A percentile compares a stretch with the other conserved stretches of the same genome.
Conservation (phyloP, 148 eudicot species). For the Cornus kousa region DNA sequence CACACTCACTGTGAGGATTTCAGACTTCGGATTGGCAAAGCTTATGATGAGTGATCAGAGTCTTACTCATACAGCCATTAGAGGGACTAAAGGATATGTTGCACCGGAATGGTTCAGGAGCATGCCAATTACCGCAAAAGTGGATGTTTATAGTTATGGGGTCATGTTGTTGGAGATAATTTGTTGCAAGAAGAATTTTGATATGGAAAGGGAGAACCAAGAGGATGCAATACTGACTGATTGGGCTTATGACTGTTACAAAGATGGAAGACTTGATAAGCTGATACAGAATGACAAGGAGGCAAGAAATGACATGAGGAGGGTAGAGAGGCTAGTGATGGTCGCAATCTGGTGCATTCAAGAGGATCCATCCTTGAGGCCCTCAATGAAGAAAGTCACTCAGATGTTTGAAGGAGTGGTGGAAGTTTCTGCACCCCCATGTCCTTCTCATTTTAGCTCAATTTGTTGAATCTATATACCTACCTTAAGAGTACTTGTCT, state of each 20-base stretch:
- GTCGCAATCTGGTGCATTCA: slow-evolving; percentile 30
- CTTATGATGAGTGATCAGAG: slow-evolving; percentile 21
- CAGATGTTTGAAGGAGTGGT: slow-evolving; percentile 25
- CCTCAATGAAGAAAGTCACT: slow-evolving; percentile 19
- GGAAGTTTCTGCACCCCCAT: slow-evolving; percentile 19
- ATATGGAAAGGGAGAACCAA: slow-evolving; percentile 11
- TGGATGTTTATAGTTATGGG: slow-evolving; percentile 33
- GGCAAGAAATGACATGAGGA: slow-evolving; percentile 14
- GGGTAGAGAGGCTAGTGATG: slow-evolving; percentile 26
- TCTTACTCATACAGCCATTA: slow-evolving; percentile 17
- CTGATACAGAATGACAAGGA: slow-evolving; percentile 25
- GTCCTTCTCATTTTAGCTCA: neutral
- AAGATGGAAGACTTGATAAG: neutral
- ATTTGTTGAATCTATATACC: neutral
- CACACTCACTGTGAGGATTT: slow-evolving; percentile 1
- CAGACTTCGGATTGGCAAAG: slow-evolving; percentile 29
- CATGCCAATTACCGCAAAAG: slow-evolving; percentile 12
- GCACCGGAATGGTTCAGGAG: slow-evolving; percentile 36
- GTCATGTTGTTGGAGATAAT: slow-evolving; percentile 28
- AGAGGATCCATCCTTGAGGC: slow-evolving; percentile 23
- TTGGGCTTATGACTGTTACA: slow-evolving; percentile 17
- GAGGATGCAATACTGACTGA: slow-evolving; percentile 15
- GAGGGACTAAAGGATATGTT: slow-evolving; percentile 31
- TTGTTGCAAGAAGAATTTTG: slow-evolving; percentile 17
- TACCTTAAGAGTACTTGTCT: too few species aligned